Percentiles rank a stretch among this genome's conserved stretches.
Conservation (phyloP, 148 eudicot genomes). For the Rhododendron griersonianum region DNA sequence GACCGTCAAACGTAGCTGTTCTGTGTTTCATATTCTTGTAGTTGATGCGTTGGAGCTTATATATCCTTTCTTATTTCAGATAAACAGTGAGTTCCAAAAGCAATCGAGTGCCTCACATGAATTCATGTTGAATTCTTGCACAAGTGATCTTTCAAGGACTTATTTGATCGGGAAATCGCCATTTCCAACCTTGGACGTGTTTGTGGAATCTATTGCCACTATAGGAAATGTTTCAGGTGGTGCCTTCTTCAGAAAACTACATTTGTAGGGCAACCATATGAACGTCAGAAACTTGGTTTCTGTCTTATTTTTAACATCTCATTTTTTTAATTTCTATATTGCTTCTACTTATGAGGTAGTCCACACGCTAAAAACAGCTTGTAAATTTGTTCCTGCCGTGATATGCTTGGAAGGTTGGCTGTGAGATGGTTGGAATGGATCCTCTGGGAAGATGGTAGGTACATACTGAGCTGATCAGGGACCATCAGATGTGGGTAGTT, state of each 20-base stretch:
- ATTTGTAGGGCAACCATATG: conserved; percentile 3
- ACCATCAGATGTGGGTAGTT: background rate
- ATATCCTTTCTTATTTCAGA: conserved; percentile 31
- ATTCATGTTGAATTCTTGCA: conserved; percentile 35
- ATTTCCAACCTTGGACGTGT: conserved; percentile 75
- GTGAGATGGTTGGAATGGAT: background rate
- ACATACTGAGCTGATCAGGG: background rate
- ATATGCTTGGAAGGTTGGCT: background rate
- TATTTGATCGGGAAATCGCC: conserved; percentile 81
- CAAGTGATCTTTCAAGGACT: conserved; percentile 50
- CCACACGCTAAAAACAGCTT: background rate
- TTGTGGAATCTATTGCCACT: conserved; percentile 69
- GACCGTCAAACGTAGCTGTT: background rate
- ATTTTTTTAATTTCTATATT: background rate
- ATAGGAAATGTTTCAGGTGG: conserved; percentile 60
- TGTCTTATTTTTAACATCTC: background rate
- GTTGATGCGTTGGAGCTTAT: background rate
- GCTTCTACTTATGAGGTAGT: background rate
- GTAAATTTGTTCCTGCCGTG: background rate
- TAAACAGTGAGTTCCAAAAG: conserved; percentile 25
- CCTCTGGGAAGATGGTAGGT: background rate
- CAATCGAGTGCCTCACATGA: conserved; percentile 29
- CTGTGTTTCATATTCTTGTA: background rate
- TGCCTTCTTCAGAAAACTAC: background rate
- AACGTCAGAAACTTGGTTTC: background rate